Conservation (phyloP, 177 flowering plant genomes). For the Telopea speciosissima region DNA sequence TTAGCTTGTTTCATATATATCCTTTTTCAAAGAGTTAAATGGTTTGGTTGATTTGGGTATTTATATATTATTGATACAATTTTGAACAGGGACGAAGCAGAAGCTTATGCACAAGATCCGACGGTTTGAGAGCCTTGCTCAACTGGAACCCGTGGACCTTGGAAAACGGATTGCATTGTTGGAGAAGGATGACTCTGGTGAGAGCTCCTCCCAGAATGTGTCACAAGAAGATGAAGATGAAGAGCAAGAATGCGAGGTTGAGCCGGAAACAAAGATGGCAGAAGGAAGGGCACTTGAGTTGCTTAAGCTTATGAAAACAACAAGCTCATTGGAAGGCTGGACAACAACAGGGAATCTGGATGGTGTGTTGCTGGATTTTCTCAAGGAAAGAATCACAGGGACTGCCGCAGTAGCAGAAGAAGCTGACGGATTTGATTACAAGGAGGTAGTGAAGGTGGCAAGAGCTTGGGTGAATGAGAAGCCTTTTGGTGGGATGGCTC, state of each 20-base stretch:
- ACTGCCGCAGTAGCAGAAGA: too few species aligned
- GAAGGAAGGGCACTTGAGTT: slow-evolving; percentile 26
- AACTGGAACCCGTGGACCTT: slow-evolving; percentile 52
- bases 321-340: slow-evolving; percentile 6
- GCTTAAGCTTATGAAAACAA: slow-evolving; percentile 28
- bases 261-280: slow-evolving; percentile 9
- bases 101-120: slow-evolving; percentile 40
- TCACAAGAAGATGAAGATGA: slow-evolving; percentile 12
- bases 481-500: slow-evolving; percentile 17
- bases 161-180: slow-evolving; percentile 33
- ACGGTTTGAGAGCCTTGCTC: slow-evolving; percentile 38
- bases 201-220: slow-evolving; percentile 2
- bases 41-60: too few species aligned
- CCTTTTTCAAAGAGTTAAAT: too few species aligned
- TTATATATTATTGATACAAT: too few species aligned
- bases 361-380: slow-evolving; percentile 42
- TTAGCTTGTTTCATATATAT: too few species aligned
- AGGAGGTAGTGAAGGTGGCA: slow-evolving; percentile 29
- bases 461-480: slow-evolving; percentile 44
- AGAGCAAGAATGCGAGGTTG: slow-evolving; percentile 16
- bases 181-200: slow-evolving; percentile 22
- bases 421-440: slow-evolving; percentile 10
- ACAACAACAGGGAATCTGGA: slow-evolving; percentile 9
- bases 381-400: slow-evolving; percentile 31
- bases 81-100: slow-evolving; percentile 34